A percentile compares a stretch with the other conserved stretches of the same genome.
Evolutionary conservation across 2,329 filamentous ascomycete species (phyloP).

Genomic region (Emergomyces pasteurianus): DNA sequence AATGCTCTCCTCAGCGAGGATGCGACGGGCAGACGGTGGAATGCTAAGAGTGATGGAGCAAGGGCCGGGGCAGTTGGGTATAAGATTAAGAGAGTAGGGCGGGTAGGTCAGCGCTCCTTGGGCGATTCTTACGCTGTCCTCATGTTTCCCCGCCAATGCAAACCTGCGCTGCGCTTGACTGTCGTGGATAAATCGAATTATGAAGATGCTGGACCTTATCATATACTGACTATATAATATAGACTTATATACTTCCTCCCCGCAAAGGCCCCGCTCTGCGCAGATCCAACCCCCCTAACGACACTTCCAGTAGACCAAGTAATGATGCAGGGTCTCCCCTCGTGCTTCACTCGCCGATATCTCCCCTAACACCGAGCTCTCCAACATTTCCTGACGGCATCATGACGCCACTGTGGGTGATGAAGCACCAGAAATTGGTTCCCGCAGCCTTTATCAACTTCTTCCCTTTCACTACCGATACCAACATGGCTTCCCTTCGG

Average conservation of each 20-base stretch:
- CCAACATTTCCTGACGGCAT: conserved; percentile 81
- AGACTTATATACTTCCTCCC: conserved; percentile 46
- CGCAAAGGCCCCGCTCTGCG: conserved; percentile 45
- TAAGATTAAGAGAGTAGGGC: conserved; percentile 60
- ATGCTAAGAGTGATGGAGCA: conserved; percentile 41
- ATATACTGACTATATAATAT: conserved; percentile 14
- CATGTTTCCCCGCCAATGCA: background rate
- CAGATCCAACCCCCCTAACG: conserved; percentile 39
- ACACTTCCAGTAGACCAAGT: conserved; percentile 7
- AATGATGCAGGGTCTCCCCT: conserved; percentile 38
- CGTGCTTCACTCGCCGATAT: conserved; percentile 80
- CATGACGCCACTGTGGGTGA: conserved; percentile 68
- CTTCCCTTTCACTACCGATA: conserved; percentile 62
- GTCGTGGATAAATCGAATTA: background rate
- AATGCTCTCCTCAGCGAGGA: conserved; percentile 56
- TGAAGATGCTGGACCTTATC: conserved; percentile 1
- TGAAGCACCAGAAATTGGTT: conserved; percentile 76
- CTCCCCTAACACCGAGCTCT: conserved; percentile 74
- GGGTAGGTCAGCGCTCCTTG: conserved; percentile 51
- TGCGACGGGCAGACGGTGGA: conserved; percentile 55
- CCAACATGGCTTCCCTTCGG: conserved; percentile 60
- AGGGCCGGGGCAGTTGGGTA: conserved; percentile 45
- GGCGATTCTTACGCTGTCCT: background rate
- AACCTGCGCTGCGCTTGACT: background rate
- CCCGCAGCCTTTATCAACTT: conserved; percentile 73